Conservation (phyloP, 1,139 yeast genomes). For the Candida mesenterica region DNA sequence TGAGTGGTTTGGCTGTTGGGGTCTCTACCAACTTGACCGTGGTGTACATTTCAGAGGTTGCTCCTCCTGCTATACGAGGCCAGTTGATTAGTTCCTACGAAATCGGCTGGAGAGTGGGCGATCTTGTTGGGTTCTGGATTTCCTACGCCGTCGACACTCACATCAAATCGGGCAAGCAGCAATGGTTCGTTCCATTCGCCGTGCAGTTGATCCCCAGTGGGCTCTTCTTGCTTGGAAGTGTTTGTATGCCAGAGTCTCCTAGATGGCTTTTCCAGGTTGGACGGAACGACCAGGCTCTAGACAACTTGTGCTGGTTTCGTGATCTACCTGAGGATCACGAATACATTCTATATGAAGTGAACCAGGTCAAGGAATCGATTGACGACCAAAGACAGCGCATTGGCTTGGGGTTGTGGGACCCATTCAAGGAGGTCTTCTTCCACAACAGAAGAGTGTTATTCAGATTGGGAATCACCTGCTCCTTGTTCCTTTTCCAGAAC, state of each 20-base stretch:
- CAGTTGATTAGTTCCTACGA: slow-evolving; percentile 39
- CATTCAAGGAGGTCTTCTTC: slow-evolving; percentile 35
- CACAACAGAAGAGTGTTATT: slow-evolving; percentile 27
- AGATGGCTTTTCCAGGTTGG: slow-evolving; percentile 42
- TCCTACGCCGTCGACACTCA: slow-evolving; percentile 39
- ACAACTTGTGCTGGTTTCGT: slow-evolving; percentile 39
- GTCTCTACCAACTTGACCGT: slow-evolving; percentile 42
- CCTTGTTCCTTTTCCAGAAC: slow-evolving; percentile 41
- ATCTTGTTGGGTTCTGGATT: slow-evolving; percentile 45
- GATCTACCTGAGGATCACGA: slow-evolving; percentile 37
- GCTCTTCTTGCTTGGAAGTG: slow-evolving; percentile 34
- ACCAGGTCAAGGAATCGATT: slow-evolving; percentile 24
- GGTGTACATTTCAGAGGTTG: slow-evolving; percentile 40
- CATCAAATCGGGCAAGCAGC: slow-evolving; percentile 27
- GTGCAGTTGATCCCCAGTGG: slow-evolving; percentile 44
- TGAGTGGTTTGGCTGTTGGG: slow-evolving; percentile 43
- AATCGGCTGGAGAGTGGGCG: slow-evolving; percentile 46
- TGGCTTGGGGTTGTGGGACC: slow-evolving; percentile 41
- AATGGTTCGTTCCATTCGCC: slow-evolving; percentile 47
- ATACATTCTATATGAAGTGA: slow-evolving; percentile 36
- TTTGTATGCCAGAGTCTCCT: slow-evolving; percentile 40
- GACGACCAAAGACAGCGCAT: slow-evolving; percentile 28
- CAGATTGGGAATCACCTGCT: slow-evolving; percentile 33
- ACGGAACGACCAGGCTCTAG: slow-evolving; percentile 32
- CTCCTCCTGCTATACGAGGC: slow-evolving; percentile 44